A percentile compares a stretch with the other conserved stretches of the same genome.
Conservation (phyloP, 2,329 filamentous ascomycete genomes). For the Karstenula rhodostoma region DNA sequence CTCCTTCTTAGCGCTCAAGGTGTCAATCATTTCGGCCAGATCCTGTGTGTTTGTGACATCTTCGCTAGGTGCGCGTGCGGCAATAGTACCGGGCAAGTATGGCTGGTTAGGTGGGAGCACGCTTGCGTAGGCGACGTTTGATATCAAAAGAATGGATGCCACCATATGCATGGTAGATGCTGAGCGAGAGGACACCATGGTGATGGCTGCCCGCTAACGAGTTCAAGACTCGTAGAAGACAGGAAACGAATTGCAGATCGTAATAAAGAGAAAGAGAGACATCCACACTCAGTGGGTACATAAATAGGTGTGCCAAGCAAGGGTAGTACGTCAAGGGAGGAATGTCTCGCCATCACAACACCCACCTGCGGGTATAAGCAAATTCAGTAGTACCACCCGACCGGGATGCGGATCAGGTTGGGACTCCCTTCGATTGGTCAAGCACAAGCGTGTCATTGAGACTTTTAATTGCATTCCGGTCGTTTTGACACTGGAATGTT, state of each 20-base stretch:
- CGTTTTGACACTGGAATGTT: constrained; percentile 7
- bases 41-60: neutral
- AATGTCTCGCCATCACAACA: constrained; percentile 11
- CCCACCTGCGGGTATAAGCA: neutral
- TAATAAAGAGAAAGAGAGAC: neutral
- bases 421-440: neutral
- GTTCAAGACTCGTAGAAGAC: neutral
- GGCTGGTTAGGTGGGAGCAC: constrained; percentile 6
- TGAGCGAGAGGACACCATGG: constrained; percentile 13
- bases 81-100: constrained; percentile 2
- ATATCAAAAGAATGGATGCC: constrained; percentile 11
- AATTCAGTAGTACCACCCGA: neutral
- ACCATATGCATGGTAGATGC: constrained; percentile 8
- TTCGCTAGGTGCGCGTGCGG: neutral
- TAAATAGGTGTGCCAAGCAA: constrained; percentile 11
- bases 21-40: neutral
- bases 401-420: neutral
- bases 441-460: constrained; percentile 2
- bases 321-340: constrained; percentile 11
- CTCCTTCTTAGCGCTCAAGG: constrained; percentile 12
- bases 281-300: neutral
- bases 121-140: constrained; percentile 3
- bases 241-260: neutral
- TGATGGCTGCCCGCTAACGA: constrained; percentile 9
- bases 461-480: constrained; percentile 4